Evolutionary conservation across 2,329 filamentous ascomycete genomes (phyloP).

Genomic region (Pochonia chlamydosporia): DNA sequence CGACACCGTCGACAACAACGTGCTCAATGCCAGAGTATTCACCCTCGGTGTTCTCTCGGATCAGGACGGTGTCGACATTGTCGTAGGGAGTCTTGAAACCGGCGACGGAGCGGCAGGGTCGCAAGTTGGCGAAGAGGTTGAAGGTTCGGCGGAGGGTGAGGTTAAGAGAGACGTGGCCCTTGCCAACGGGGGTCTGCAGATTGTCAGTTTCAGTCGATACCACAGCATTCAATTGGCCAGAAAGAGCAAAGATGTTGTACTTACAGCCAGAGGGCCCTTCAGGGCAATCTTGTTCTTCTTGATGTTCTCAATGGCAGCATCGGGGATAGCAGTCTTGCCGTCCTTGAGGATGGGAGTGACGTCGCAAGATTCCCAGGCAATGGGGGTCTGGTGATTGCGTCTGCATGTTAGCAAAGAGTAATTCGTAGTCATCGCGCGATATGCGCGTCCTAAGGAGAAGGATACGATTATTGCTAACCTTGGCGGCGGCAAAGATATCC

Average conservation of each 20-base stretch:
- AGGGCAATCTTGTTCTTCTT: slow-evolving; percentile 94
- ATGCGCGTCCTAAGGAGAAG: neutral
- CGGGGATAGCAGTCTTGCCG: slow-evolving; percentile 91
- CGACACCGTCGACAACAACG: slow-evolving; percentile 93
- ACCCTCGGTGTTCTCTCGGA: slow-evolving; percentile 99
- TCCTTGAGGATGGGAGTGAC: slow-evolving; percentile 91
- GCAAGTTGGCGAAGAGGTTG: slow-evolving; percentile 99
- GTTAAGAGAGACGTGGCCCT: slow-evolving; percentile 98
- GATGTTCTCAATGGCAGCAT: slow-evolving; percentile 89
- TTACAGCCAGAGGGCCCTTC: slow-evolving; percentile 92
- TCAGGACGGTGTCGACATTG: slow-evolving; percentile 91
- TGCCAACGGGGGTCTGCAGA: slow-evolving; percentile 81
- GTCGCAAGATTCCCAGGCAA: slow-evolving; percentile 96
- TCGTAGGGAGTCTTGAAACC: slow-evolving; percentile 99
- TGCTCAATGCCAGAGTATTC: slow-evolving; percentile 99
- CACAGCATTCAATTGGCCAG: neutral
- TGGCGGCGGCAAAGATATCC: slow-evolving; percentile 94
- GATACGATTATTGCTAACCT: slow-evolving; percentile 48
- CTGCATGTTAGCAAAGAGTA: neutral
- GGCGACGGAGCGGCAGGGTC: slow-evolving; percentile 92
- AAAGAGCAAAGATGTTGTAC: slow-evolving; percentile 22
- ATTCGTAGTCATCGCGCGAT: neutral
- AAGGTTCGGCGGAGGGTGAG: slow-evolving; percentile 97
- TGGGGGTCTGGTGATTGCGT: slow-evolving; percentile 60
- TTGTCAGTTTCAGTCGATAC: neutral